Percentiles rank a stretch among this genome's conserved stretches.
Conservation (phyloP, 2,329 filamentous ascomycete genomes). For the Diaporthe aspalathi region DNA sequence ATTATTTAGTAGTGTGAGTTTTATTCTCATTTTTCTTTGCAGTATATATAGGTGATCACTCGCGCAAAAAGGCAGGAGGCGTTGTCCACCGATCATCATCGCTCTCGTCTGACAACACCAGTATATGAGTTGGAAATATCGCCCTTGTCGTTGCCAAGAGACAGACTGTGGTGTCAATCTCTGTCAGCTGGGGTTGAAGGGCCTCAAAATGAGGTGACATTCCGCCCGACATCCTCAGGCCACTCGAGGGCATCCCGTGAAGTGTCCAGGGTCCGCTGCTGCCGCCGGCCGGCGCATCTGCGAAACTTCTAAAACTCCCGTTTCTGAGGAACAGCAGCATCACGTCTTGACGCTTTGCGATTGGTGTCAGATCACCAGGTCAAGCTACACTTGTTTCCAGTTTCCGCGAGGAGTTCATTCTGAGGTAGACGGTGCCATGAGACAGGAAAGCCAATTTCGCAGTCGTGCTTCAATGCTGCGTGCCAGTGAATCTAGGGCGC, state of each 20-base stretch:
- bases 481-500: not conserved
- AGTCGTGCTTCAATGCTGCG: not conserved
- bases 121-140: not conserved
- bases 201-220: not conserved
- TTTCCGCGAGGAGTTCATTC: not conserved
- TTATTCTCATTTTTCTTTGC: not conserved
- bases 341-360: not conserved
- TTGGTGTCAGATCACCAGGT: not conserved
- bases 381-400: not conserved
- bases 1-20: no score
- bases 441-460: not conserved
- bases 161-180: not conserved
- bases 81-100: not conserved
- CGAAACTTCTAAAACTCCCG: not conserved
- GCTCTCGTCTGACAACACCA: not conserved
- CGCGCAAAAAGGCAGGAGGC: not conserved
- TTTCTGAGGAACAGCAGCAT: not conserved
- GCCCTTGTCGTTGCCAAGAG: not conserved
- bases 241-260: not conserved
- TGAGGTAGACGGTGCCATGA: not conserved
- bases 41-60: rapidly evolving
- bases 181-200: not conserved
- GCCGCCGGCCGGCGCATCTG: not conserved
- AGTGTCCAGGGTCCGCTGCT: not conserved
- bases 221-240: not conserved